Base-by-base conservation (phyloP, 352 stramenopile genomes). In the Phytophthora citrophthora region DNA sequence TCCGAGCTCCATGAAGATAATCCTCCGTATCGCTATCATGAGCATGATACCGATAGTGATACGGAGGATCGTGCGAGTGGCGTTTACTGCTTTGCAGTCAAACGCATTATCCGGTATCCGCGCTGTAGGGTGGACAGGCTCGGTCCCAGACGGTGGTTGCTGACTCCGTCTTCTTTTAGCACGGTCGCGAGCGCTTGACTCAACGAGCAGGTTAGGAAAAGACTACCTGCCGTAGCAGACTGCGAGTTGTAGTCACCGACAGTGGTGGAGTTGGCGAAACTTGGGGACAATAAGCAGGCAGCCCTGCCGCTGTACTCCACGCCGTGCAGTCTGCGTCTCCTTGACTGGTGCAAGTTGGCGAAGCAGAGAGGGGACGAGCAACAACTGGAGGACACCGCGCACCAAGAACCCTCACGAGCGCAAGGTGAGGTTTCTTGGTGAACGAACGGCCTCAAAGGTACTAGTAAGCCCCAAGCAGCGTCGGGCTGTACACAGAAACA, bases 321-420 rank as follows among this genome's bases (percentile, higher is more conserved):
- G 29, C 29, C 29, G 29, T 13, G 29, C 29, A 34, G 29, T 34
- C 29, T 34, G 29, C 29, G 29, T 34, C 29, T 15, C n/a, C 47
- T 40, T 50, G 31, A 56, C 18, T 48, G 44, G 40, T 53, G 57
- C 57, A 59, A 57, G 39, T 46, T 54, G 40, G 29, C 9, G 40
- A 46, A 23, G 53, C 53, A 69, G 41, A 62, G 61, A 68, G 53
- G 7, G 59, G 50, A 26, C 59, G 43, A 27, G 58, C 49, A 31
- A 36, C 38, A 27, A 51, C 38, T 57, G 40, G 46, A 51, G 47
- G 39, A 58, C 34, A 38, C 38, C 50, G 57, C 51, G 53, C 59
- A 61, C 34, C 59, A 73, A 73, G 51, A 71, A 61, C 7, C 60
- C 60, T 68, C 51, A 49, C 13, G n/a, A 24, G 13, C 7, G 18